Evolutionary conservation across 495 filamentous ascomycete genomes (phyloP).

Genomic region (Daldinia loculata): DNA sequence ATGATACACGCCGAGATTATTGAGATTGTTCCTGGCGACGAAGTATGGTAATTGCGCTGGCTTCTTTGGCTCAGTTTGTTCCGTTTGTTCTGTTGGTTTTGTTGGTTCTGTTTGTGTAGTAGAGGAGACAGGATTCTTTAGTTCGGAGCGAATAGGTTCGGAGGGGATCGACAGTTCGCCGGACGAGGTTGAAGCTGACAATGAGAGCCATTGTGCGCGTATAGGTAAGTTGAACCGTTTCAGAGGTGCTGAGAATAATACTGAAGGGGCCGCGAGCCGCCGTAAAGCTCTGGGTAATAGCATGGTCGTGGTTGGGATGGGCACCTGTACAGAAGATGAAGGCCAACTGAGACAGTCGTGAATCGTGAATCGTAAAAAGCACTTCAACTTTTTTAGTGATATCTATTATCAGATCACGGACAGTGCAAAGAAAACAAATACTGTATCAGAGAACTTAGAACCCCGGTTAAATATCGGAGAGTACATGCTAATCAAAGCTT

Average conservation of each 20-base stretch:
- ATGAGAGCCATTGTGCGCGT: constrained; percentile 23
- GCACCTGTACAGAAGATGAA: not conserved
- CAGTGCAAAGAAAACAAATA: not conserved
- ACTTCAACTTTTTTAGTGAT: constrained; percentile 14
- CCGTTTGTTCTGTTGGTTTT: constrained; percentile 9
- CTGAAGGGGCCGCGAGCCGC: constrained; percentile 16
- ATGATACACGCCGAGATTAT: constrained; percentile 83
- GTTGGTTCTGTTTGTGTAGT: constrained; percentile 2
- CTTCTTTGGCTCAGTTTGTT: not conserved
- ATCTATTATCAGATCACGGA: not conserved
- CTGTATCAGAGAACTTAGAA: not conserved
- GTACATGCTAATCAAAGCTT: not conserved
- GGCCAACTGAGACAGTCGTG: not conserved
- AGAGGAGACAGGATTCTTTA: not conserved
- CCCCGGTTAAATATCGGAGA: constrained; percentile 26
- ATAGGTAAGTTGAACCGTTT: constrained; percentile 15
- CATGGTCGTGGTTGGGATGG: constrained; percentile 5
- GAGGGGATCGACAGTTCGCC: constrained; percentile 15
- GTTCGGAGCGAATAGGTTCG: not conserved
- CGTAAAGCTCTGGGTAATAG: constrained; percentile 30
- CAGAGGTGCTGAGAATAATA: constrained; percentile 7
- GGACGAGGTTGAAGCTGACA: not conserved
- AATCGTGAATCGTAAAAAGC: constrained; percentile 1
- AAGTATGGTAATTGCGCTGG: constrained; percentile 69
- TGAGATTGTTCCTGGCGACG: constrained; percentile 72